Percentiles rank a stretch among this genome's conserved stretches.
Conservation (phyloP, 441 rosid species). For the Corymbia citriodora region DNA sequence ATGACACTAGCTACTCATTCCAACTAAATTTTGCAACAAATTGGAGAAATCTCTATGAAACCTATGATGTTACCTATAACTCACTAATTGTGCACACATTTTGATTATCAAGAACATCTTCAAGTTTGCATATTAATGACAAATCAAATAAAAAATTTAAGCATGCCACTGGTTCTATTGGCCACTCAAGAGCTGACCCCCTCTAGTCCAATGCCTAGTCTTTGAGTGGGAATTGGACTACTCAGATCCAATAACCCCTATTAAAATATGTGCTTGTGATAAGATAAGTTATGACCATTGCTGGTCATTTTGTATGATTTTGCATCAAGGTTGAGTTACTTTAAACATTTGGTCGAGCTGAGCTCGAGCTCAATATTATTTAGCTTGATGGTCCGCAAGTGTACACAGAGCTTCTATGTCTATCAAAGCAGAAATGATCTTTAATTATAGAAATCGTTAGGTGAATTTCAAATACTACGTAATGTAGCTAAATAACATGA, state of each 20-base stretch:
- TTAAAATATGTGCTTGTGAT: neutral
- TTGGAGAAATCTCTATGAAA: neutral
- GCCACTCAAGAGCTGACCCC: neutral
- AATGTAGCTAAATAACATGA: too few species aligned
- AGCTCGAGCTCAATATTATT: neutral
- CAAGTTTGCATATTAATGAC: neutral
- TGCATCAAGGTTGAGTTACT: neutral
- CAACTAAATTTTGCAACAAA: too few species aligned
- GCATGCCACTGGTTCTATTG: neutral
- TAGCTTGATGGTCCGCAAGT: fast-evolving
- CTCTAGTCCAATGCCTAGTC: too few species aligned
- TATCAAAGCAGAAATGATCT: neutral
- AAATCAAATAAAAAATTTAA: too few species aligned
- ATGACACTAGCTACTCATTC: too few species aligned
- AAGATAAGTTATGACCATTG: neutral
- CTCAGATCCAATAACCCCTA: fast-evolving
- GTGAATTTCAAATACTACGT: neutral
- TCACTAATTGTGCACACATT: neutral
- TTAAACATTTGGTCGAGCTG: too few species aligned
- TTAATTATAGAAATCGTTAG: neutral
- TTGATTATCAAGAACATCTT: neutral
- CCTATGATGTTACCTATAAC: neutral
- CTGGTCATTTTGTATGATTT: too few species aligned
- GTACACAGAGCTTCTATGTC: neutral
- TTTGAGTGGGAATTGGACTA: too few species aligned